Conservation (phyloP, 164 flowering plant genomes). For the Umbilicus rupestris region DNA sequence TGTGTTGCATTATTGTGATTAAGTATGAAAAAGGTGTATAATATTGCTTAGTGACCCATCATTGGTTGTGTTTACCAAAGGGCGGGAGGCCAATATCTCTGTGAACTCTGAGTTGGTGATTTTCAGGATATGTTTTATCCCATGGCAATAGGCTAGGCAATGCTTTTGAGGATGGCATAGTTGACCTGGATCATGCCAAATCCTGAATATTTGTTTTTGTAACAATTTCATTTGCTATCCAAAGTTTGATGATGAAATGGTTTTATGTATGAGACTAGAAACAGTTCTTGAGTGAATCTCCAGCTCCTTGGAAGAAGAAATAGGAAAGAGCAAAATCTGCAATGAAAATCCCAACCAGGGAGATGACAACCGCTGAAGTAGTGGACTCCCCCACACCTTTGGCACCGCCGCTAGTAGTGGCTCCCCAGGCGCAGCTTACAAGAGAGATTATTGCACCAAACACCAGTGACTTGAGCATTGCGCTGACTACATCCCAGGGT, state of each 20-base stretch:
- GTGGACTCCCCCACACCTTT: constrained; percentile 95
- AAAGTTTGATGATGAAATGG: too few relatives aligned
- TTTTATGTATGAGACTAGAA: neutral
- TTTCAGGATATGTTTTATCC: too few relatives aligned
- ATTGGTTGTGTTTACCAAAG: too few relatives aligned
- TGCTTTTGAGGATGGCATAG: too few relatives aligned
- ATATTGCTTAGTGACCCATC: too few relatives aligned
- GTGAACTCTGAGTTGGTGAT: too few relatives aligned
- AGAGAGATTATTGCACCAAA: constrained; percentile 76
- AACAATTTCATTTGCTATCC: too few relatives aligned
- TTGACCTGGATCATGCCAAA: too few relatives aligned
- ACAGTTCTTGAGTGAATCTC: constrained; percentile 67
- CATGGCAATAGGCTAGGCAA: too few relatives aligned
- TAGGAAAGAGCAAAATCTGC: constrained; percentile 84
- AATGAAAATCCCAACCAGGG: constrained; percentile 80
- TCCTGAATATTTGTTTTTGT: too few relatives aligned
- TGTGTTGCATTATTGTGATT: neutral
- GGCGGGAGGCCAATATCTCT: too few relatives aligned
- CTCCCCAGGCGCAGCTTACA: constrained; percentile 92
- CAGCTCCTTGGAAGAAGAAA: constrained; percentile 83
- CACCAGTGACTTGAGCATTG: constrained; percentile 81
- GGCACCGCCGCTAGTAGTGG: constrained; percentile 86
- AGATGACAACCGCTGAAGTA: constrained; percentile 85
- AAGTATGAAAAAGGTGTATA: too few relatives aligned
- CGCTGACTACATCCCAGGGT: constrained; percentile 85